phyloP scores from a whole-genome alignment of 1,139 yeast genomes.

The Candida sanyaensis region DNA sequence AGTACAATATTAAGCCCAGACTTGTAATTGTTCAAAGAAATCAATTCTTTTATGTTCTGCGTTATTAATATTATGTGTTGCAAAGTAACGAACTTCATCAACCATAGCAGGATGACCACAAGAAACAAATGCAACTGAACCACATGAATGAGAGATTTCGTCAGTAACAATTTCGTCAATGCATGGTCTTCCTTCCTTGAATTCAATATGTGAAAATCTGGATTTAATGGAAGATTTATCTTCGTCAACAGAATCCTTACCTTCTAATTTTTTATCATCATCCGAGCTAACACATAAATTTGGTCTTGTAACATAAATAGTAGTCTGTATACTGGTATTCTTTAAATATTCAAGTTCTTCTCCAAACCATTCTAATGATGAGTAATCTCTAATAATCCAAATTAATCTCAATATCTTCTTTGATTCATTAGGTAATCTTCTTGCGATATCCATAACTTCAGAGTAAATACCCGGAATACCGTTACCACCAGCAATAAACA shows the following conservation, averaged over 20 bases:
- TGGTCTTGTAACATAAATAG: conserved; percentile 36
- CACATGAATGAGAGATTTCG: conserved; percentile 30
- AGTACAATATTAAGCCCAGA: conserved; percentile 30
- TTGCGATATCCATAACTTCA: conserved; percentile 33
- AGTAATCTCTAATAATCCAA: conserved; percentile 32
- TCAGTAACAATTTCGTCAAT: conserved; percentile 26
- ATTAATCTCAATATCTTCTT: conserved; percentile 16
- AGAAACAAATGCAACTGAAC: conserved; percentile 44
- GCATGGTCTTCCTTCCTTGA: conserved; percentile 36
- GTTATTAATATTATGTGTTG: conserved; percentile 27
- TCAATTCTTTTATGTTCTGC: conserved; percentile 32
- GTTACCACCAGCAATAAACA: conserved; percentile 45
- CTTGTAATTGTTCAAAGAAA: conserved; percentile 41
- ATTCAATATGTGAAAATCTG: conserved; percentile 29
- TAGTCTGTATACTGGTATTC: conserved; percentile 26
- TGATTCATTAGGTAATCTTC: conserved; percentile 24
- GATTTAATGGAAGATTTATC: conserved; percentile 13
- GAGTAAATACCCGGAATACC: conserved; percentile 50
- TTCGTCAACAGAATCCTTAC: conserved; percentile 7
- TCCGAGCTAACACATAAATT: conserved; percentile 3
- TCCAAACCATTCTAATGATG: conserved; percentile 34
- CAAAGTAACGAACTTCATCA: conserved; percentile 44
- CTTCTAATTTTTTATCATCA: conserved; percentile 6
- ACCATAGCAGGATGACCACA: conserved; percentile 60
- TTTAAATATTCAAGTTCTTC: conserved; percentile 30